phyloP scores from a whole-genome alignment of 1,284 basidiomycete species.

The Tilletia caries region DNA sequence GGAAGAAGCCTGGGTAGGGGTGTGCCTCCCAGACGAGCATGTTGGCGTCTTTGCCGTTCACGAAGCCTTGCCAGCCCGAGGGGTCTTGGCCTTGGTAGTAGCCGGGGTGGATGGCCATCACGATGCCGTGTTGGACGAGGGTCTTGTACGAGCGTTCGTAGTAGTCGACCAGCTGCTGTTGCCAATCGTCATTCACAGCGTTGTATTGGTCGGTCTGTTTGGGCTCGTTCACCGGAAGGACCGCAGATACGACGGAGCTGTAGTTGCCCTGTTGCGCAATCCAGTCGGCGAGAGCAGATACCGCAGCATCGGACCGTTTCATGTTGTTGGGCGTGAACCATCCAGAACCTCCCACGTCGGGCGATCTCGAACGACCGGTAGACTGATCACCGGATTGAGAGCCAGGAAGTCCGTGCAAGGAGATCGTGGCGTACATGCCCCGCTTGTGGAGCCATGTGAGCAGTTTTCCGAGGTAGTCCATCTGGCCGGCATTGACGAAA shows the following conservation, averaged over 20 bases:
- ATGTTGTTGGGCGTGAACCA: constrained; percentile 43
- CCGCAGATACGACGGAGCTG: constrained; percentile 40
- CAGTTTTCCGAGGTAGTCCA: constrained; percentile 39
- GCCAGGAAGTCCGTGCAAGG: constrained; percentile 57
- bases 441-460: constrained; percentile 51
- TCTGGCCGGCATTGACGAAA: constrained; percentile 35
- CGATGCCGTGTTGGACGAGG: constrained; percentile 29
- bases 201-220: constrained; percentile 22
- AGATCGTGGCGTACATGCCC: constrained; percentile 55
- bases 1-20: constrained; percentile 35
- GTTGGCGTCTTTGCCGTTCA: constrained; percentile 39
- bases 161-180: constrained; percentile 17
- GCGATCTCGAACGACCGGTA: constrained; percentile 43
- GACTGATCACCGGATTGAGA: constrained; percentile 54
- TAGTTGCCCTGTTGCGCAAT: constrained; percentile 32
- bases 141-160: constrained; percentile 37
- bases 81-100: constrained; percentile 24
- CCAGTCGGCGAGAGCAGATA: constrained; percentile 37
- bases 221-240: constrained; percentile 50
- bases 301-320: constrained; percentile 31
- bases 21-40: constrained; percentile 46
- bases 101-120: constrained; percentile 46
- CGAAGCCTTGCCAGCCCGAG: constrained; percentile 31
- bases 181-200: constrained; percentile 12
- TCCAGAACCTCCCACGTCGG: constrained; percentile 12